phyloP scores from a whole-genome alignment of 2,329 filamentous ascomycete species.

The Penicillium frequentans region DNA sequence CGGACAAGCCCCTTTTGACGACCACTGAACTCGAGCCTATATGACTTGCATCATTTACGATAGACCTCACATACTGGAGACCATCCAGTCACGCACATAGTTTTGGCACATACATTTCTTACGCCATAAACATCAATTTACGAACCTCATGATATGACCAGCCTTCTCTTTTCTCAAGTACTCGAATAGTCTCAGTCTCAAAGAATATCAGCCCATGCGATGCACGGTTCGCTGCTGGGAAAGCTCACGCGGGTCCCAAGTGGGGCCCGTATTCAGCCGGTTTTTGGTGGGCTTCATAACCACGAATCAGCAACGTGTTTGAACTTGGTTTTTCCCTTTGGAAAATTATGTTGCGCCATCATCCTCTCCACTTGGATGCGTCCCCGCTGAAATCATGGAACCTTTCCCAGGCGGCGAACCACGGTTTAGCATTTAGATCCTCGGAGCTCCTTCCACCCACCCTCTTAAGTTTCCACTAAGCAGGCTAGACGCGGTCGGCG shows the following conservation, averaged over 20 bases:
- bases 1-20: not conserved
- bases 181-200: not conserved
- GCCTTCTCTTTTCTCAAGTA: not conserved
- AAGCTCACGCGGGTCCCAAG: not conserved
- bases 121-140: not conserved
- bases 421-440: not conserved
- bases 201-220: not conserved
- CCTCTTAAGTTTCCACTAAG: not conserved
- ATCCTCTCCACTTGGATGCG: not conserved
- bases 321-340: not conserved
- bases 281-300: not conserved
- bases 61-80: not conserved
- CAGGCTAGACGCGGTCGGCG: not conserved
- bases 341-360: not conserved
- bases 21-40: not conserved
- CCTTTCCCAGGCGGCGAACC: not conserved
- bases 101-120: not conserved
- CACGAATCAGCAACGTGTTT: not conserved
- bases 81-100: not conserved
- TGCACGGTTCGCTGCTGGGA: not conserved
- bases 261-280: not conserved
- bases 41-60: not conserved
- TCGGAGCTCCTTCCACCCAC: not conserved
- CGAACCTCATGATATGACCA: not conserved
- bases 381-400: not conserved